These are phyloP conservation scores for Eucalyptus erythrocorys DNA, from an alignment of 345 rosid species.

Conservation along the genomic window DNA sequence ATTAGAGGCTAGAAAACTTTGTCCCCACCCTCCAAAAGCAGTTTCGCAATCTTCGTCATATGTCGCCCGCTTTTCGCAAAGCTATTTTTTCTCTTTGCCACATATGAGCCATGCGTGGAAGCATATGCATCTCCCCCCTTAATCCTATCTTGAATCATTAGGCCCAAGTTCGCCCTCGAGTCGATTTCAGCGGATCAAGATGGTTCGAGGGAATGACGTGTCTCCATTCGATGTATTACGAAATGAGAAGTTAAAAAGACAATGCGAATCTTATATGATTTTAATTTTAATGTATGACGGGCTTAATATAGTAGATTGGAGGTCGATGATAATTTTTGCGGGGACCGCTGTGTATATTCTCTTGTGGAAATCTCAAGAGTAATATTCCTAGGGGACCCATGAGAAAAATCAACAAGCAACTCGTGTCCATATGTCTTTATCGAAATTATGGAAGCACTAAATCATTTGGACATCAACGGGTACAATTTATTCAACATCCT, in stretches of 20 bases:
- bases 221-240: neutral
- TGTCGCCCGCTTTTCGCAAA: neutral
- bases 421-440: neutral
- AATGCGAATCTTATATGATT: neutral
- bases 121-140: neutral
- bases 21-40: neutral
- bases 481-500: neutral
- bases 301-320: neutral
- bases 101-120: neutral
- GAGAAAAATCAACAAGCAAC: neutral
- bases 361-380: neutral
- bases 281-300: neutral
- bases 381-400: neutral
- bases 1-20: neutral
- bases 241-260: neutral
- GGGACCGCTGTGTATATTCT: neutral
- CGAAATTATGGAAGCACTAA: neutral
- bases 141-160: neutral
- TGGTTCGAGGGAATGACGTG: neutral
- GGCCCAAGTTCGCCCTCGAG: neutral
- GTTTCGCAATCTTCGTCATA: neutral
- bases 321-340: neutral
- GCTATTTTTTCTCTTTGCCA: neutral
- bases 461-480: neutral
- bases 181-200: neutral